Conservation (phyloP, 257 asterid genomes). For the Gentiana straminea region DNA sequence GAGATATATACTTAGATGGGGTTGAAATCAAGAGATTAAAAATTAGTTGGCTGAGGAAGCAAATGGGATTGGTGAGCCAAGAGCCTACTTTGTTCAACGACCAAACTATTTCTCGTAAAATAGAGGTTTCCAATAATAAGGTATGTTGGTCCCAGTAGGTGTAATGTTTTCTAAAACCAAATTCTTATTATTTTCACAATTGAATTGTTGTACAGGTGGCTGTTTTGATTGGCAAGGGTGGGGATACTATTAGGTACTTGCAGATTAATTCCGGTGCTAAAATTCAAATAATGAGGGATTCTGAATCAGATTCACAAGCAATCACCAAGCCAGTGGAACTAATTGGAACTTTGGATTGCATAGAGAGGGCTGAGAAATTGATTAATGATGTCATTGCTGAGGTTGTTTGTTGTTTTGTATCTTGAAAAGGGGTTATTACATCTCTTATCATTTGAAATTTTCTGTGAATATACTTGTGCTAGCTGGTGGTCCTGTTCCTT, state of each 20-base stretch:
- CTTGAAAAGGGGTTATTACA: slow-evolving; percentile 1
- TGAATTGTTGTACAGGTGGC: slow-evolving; percentile 76
- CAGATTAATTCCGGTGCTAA: slow-evolving; percentile 93
- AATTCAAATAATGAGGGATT: slow-evolving; percentile 84
- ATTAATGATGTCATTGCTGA: slow-evolving; percentile 88
- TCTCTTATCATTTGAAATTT: not conserved
- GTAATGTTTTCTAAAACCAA: too few relatives aligned
- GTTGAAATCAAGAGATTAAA: too few relatives aligned
- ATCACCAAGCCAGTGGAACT: slow-evolving; percentile 67
- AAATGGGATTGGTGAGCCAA: too few relatives aligned
- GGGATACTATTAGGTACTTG: slow-evolving; percentile 84
- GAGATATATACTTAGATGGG: too few relatives aligned
- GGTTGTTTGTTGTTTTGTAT: slow-evolving; percentile 24
- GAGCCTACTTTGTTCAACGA: too few relatives aligned
- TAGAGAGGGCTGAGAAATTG: slow-evolving; percentile 70
- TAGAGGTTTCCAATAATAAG: slow-evolving; percentile 88
- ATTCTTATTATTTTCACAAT: too few relatives aligned
- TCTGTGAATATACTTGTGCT: too few relatives aligned
- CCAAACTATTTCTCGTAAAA: slow-evolving; percentile 56
- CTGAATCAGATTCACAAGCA: slow-evolving; percentile 71
- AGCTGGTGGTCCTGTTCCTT: too few relatives aligned
- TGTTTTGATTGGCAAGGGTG: slow-evolving; percentile 85
- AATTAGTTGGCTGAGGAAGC: too few relatives aligned
- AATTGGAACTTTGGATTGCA: slow-evolving; percentile 60
- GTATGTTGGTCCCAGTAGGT: slow-evolving; percentile 21